Conservation (phyloP, 495 filamentous ascomycete genomes). For the Geoglossum glabrum region DNA sequence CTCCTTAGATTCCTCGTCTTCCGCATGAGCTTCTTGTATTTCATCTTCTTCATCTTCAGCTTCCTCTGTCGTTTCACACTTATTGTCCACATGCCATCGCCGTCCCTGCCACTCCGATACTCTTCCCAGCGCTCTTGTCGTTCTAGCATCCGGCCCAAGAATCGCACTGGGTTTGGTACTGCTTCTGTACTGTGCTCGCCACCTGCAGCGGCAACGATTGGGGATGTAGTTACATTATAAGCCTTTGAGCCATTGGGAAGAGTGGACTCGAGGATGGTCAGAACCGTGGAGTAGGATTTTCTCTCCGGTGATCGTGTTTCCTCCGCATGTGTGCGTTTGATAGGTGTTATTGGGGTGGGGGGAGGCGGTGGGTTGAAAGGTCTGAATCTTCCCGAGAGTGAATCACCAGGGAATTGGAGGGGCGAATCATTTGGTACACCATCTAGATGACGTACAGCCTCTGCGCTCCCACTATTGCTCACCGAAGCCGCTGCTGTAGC, state of each 20-base stretch:
- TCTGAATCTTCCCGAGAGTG: constrained; percentile 36
- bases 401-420: constrained; percentile 13
- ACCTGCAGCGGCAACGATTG: constrained; percentile 1
- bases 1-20: constrained; percentile 74
- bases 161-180: constrained; percentile 13
- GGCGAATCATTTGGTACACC: constrained; percentile 11
- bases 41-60: constrained; percentile 99
- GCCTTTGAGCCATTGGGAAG: constrained; percentile 46
- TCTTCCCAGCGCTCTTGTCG: constrained; percentile 30
- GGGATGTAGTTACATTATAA: constrained; percentile 23
- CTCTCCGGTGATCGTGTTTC: constrained; percentile 18
- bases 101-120: constrained; percentile 17
- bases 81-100: constrained; percentile 34
- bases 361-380: constrained; percentile 65
- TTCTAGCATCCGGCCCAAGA: constrained; percentile 29
- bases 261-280: constrained; percentile 64
- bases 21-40: constrained; percentile 98
- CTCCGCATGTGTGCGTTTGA: constrained; percentile 12
- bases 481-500: constrained; percentile 27
- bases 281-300: constrained; percentile 53
- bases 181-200: background rate
- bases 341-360: constrained; percentile 33
- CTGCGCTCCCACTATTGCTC: constrained; percentile 13
- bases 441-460: constrained; percentile 14
- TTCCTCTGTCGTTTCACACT: constrained; percentile 76